phyloP scores from a whole-genome alignment of 2,329 filamentous ascomycete genomes.

The Tolypocladium amazonense region DNA sequence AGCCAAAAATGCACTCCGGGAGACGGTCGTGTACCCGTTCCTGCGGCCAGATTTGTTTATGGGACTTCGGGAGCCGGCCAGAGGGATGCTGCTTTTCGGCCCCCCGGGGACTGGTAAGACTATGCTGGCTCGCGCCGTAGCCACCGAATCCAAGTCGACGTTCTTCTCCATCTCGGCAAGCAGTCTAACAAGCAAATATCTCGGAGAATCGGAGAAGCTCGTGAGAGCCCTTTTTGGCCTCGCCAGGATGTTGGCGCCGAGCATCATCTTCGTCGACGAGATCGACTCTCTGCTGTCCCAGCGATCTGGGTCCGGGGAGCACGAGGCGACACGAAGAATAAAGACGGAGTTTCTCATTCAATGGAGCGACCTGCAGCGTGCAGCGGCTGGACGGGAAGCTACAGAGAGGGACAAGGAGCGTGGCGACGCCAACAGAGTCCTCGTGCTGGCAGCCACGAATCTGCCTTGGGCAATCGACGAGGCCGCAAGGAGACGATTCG shows the following conservation, averaged over 20 bases:
- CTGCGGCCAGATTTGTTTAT: constrained; percentile 91
- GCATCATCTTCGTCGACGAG: constrained; percentile 97
- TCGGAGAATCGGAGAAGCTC: constrained; percentile 93
- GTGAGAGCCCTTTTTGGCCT: constrained; percentile 84
- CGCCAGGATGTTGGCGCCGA: constrained; percentile 82
- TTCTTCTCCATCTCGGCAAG: constrained; percentile 97
- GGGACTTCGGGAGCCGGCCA: constrained; percentile 84
- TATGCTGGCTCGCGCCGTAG: constrained; percentile 85
- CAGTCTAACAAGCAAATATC: constrained; percentile 88
- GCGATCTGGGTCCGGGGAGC: constrained; percentile 71
- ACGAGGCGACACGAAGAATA: constrained; percentile 86
- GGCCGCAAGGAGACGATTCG: constrained; percentile 81
- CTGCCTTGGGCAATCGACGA: constrained; percentile 97
- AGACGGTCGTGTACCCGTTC: constrained; percentile 95
- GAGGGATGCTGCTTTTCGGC: constrained; percentile 92
- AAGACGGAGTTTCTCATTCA: constrained; percentile 98
- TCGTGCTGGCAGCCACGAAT: constrained; percentile 93
- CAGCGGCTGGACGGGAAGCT: constrained; percentile 74
- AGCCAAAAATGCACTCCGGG: constrained; percentile 85
- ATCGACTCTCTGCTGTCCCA: constrained; percentile 90
- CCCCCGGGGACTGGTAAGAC: constrained; percentile 98
- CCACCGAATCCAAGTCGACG: constrained; percentile 86
- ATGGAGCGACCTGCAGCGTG: constrained; percentile 88
- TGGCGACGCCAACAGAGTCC: constrained; percentile 76
- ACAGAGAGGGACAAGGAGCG: constrained; percentile 54